Conservation (phyloP, 208 protist genomes). For the Acanthamoeba royreba region DNA sequence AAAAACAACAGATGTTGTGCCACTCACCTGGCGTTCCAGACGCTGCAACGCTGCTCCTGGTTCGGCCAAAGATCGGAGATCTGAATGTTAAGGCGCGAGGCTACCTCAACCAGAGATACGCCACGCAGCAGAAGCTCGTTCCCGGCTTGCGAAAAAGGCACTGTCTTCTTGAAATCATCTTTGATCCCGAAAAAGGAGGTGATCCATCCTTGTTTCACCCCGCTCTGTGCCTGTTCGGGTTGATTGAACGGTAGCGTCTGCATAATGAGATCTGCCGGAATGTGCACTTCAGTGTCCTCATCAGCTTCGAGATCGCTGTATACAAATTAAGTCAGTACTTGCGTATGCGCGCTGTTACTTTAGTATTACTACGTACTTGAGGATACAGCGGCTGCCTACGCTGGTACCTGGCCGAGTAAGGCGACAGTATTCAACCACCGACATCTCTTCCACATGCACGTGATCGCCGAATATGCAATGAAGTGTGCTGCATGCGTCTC, state of each 20-base stretch:
- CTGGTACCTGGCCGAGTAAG: not conserved
- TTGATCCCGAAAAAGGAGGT: not conserved
- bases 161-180: not conserved
- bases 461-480: not conserved
- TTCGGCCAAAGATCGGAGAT: not conserved
- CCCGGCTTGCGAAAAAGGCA: not conserved
- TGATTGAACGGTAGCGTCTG: not conserved
- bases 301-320: not conserved
- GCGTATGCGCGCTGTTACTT: not conserved
- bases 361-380: not conserved
- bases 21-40: not conserved
- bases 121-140: not conserved
- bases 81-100: not conserved
- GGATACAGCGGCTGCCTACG: not conserved
- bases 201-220: not conserved
- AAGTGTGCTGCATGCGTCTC: not conserved
- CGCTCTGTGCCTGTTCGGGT: not conserved
- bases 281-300: not conserved
- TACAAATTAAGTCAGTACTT: not conserved
- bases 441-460: not conserved
- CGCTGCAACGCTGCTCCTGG: not conserved
- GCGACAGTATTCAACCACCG: conserved; percentile 4
- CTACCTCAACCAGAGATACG: not conserved
- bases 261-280: not conserved
- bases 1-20: not conserved